phyloP scores from a whole-genome alignment of 2,329 filamentous ascomycete genomes.

The Xylaria sp. region DNA sequence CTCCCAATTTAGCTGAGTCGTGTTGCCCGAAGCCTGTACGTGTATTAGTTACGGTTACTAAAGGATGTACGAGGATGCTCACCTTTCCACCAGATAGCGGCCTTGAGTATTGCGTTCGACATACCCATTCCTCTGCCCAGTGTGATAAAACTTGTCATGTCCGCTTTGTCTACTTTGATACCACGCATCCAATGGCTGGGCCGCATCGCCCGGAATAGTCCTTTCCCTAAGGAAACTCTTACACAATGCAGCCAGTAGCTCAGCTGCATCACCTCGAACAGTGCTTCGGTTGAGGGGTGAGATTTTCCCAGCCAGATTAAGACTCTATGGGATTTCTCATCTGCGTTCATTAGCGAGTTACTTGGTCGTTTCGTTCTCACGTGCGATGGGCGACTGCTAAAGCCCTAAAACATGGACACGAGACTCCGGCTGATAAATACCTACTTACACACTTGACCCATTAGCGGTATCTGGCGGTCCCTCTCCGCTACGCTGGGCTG shows the following conservation, averaged over 20 bases:
- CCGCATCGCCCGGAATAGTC: neutral
- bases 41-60: neutral
- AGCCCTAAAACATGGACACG: neutral
- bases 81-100: neutral
- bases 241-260: neutral
- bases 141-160: neutral
- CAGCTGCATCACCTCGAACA: neutral
- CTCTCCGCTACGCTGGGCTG: neutral
- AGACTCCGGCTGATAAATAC: neutral
- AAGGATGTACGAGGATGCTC: neutral
- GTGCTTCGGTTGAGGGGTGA: neutral
- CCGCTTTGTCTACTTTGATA: too few relatives aligned
- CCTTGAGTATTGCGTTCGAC: neutral
- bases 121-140: neutral
- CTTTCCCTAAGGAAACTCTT: neutral
- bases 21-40: neutral
- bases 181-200: neutral
- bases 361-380: neutral
- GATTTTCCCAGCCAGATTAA: constrained; percentile 5
- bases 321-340: neutral
- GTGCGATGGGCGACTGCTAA: too few relatives aligned
- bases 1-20: neutral
- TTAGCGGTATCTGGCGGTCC: neutral
- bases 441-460: constrained; percentile 7
- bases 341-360: neutral